Evolutionary conservation across 805 yeast species (phyloP), one percentile per base, ranked within the genome.

Genomic region (Wickerhamiella bombiphila): DNA sequence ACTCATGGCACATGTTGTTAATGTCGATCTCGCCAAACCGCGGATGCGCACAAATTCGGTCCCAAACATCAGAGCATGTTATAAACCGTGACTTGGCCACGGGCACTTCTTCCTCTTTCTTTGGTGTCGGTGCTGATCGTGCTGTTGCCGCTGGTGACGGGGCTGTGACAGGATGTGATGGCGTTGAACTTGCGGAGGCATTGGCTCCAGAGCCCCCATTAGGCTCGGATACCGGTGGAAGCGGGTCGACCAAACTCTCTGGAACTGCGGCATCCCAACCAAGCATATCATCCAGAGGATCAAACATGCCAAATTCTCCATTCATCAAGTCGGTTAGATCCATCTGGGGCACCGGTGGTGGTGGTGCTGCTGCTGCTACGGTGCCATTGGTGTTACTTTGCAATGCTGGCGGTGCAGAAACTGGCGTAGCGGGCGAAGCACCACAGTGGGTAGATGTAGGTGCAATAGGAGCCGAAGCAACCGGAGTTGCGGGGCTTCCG

Each of bases 61-160:
- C 97, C 98, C 98, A 91, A 13, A 88, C 78, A 48, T 85, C 95
- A 0, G 93, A 72, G 58, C 98, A 91, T 52, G 73, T 74, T 59
- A 80, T 60, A 48, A 56, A 46, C 41, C 48, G 51, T 26, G 49
- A 43, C 16, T 44, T 38, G 5, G 46, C 42, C 3, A 51, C 55
- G 3, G 62, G 60, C 17, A 58, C 59, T 6, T 48, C 43, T 16
- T 55, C 59, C 18, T 46, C 52, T 7, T 39, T 14, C 22, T 20
- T 24, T 9, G 26, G 11, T 13, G 26, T 24, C 18, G 29, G 14
- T 14, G 16, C 17, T 9, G 35, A 15, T 35, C 11, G 29, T 40
- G 29, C 26, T 28, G 24, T 36, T 46, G 26, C 39, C 16, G 32
- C 26, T 24, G 16, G 41, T 43, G 35, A 40, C 39, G 11, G 33